Evolutionary conservation across 495 filamentous ascomycete species (phyloP).

Genomic region (Lophiotrema nucula): DNA sequence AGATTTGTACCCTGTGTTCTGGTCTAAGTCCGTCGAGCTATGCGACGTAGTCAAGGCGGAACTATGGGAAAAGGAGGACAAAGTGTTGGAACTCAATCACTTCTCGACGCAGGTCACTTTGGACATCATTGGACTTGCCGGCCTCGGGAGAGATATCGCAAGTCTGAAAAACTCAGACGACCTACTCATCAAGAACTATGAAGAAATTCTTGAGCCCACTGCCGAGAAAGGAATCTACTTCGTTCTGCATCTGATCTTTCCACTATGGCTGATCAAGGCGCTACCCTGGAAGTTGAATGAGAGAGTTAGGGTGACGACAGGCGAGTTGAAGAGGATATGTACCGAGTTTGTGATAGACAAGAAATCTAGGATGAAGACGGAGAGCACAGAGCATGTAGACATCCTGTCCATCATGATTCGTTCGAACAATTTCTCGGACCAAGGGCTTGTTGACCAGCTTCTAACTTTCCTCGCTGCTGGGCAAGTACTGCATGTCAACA

Average conservation of each 20-base stretch:
- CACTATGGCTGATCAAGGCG: conserved; percentile 36
- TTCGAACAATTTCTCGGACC: conserved; percentile 48
- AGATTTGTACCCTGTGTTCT: conserved; percentile 41
- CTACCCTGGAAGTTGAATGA: conserved; percentile 35
- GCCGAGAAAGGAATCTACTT: conserved; percentile 51
- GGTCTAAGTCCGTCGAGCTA: conserved; percentile 49
- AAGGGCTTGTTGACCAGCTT: conserved; percentile 54
- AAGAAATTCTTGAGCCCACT: conserved; percentile 51
- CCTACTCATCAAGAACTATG: conserved; percentile 34
- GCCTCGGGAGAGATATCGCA: conserved; percentile 38
- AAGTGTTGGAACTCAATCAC: conserved; percentile 36
- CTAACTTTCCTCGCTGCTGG: conserved; percentile 56
- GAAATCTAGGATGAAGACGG: conserved; percentile 38
- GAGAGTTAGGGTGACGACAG: conserved; percentile 27
- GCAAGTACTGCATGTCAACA: conserved; percentile 32
- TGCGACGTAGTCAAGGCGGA: conserved; percentile 33
- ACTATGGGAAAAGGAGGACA: conserved; percentile 23
- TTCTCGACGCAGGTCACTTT: conserved; percentile 38
- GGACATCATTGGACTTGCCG: conserved; percentile 41
- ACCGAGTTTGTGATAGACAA: conserved; percentile 37
- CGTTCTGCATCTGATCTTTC: conserved; percentile 47
- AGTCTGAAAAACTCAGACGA: conserved; percentile 36
- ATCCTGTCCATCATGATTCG: conserved; percentile 40
- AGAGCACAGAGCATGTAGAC: conserved; percentile 30
- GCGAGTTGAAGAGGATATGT: conserved; percentile 29